A percentile compares a stretch with the other conserved stretches of the same genome.
Conservation (phyloP, 2,329 filamentous ascomycete genomes). For the Monilinia vaccinii-corymbosi region DNA sequence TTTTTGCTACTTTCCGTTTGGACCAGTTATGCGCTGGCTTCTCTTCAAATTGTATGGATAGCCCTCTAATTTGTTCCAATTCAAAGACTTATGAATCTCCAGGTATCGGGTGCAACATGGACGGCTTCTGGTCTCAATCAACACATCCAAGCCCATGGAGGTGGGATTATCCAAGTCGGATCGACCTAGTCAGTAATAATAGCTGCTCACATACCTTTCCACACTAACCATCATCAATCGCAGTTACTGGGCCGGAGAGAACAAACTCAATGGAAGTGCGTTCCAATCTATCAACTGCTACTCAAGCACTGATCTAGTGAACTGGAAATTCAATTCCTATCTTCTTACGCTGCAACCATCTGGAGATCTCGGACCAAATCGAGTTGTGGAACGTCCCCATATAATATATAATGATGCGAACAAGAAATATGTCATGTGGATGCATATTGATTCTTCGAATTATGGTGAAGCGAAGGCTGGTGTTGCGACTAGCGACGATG, state of each 20-base stretch:
- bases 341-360: conserved; percentile 44
- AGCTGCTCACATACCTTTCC: not conserved
- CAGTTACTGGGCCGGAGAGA: conserved; percentile 51
- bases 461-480: conserved; percentile 58
- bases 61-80: no score
- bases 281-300: conserved; percentile 64
- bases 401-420: conserved; percentile 59
- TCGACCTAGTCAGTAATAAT: conserved; percentile 34
- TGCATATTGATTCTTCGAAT: conserved; percentile 54
- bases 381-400: conserved; percentile 59
- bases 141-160: conserved; percentile 59
- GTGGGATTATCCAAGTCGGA: conserved; percentile 50
- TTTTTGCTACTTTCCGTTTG: not conserved
- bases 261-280: conserved; percentile 51
- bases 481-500: conserved; percentile 47
- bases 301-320: conserved; percentile 50
- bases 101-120: conserved; percentile 27
- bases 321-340: conserved; percentile 54
- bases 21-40: not conserved
- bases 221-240: not conserved
- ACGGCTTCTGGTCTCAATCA: conserved; percentile 32
- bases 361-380: conserved; percentile 50
- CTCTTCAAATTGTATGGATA: conserved; percentile 4
- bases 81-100: not conserved
- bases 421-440: conserved; percentile 55